Percentiles rank a stretch among this genome's conserved stretches.
Conservation (phyloP, 2,329 filamentous ascomycete genomes). For the Colletotrichum lentis region DNA sequence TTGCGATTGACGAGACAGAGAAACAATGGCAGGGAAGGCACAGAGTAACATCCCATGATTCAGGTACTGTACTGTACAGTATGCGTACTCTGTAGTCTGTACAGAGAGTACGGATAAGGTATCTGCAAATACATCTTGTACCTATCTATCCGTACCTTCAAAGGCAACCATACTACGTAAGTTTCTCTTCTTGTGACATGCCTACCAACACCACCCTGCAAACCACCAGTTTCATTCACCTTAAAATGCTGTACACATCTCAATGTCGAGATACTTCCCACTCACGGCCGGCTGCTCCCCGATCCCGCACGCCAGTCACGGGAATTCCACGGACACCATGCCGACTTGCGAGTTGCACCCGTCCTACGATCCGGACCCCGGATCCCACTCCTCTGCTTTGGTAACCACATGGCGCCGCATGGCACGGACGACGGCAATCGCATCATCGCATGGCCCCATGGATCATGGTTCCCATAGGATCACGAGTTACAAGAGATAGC, state of each 20-base stretch:
- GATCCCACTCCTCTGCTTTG: not conserved
- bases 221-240: conserved; percentile 1
- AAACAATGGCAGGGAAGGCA: not conserved
- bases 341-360: too few species aligned
- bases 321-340: not conserved
- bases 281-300: conserved; percentile 6
- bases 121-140: too few species aligned
- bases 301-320: not conserved
- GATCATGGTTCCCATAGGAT: conserved; percentile 25
- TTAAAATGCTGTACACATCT: conserved; percentile 6
- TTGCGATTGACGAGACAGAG: not conserved
- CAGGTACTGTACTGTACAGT: not conserved
- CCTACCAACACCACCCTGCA: not conserved
- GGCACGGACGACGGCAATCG: conserved; percentile 11
- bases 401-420: conserved; percentile 27
- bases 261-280: not conserved
- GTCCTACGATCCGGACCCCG: not conserved
- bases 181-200: too few species aligned
- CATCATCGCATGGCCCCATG: conserved; percentile 31
- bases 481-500: conserved; percentile 24
- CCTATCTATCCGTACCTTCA: too few species aligned
- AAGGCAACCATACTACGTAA: too few species aligned
- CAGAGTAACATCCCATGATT: not conserved
- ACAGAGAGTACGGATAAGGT: too few species aligned
- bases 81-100: too few species aligned